phyloP scores from a whole-genome alignment of 257 asterid genomes.

The Striga asiatica region DNA sequence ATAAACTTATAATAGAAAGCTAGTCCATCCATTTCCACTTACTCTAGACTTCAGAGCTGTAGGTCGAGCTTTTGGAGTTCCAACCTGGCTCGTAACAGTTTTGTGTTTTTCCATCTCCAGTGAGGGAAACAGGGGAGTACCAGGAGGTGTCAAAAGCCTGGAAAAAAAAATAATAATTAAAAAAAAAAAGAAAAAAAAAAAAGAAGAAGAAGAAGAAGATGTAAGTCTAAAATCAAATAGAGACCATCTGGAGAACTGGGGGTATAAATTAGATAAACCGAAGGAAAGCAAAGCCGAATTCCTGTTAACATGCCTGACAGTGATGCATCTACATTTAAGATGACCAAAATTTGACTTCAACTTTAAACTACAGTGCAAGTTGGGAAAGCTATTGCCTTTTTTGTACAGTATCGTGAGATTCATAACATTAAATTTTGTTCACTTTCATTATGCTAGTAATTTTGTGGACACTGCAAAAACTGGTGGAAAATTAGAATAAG shows the following conservation, averaged over 20 bases:
- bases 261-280: not conserved
- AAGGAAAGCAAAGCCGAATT: not conserved
- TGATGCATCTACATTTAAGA: not conserved
- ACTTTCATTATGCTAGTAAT: not conserved
- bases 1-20: too few species aligned
- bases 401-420: too few species aligned
- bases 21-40: slow-evolving; percentile 23
- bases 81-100: slow-evolving; percentile 65
- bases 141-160: slow-evolving; percentile 99
- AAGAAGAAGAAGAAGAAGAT: too few species aligned
- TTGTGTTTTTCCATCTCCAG: slow-evolving; percentile 85
- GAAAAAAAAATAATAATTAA: slow-evolving; percentile 15
- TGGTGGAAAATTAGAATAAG: not conserved
- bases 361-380: too few species aligned
- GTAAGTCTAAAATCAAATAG: slow-evolving; percentile 5
- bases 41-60: slow-evolving; percentile 82
- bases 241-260: not conserved
- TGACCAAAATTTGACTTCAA: too few species aligned
- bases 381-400: too few species aligned
- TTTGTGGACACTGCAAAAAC: not conserved
- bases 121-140: slow-evolving; percentile 97
- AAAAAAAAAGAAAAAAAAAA: too few species aligned
- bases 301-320: not conserved
- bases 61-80: slow-evolving; percentile 77
- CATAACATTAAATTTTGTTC: not conserved